Base-by-base conservation (phyloP, 257 asterid species). In the Nicotiana paniculata region DNA sequence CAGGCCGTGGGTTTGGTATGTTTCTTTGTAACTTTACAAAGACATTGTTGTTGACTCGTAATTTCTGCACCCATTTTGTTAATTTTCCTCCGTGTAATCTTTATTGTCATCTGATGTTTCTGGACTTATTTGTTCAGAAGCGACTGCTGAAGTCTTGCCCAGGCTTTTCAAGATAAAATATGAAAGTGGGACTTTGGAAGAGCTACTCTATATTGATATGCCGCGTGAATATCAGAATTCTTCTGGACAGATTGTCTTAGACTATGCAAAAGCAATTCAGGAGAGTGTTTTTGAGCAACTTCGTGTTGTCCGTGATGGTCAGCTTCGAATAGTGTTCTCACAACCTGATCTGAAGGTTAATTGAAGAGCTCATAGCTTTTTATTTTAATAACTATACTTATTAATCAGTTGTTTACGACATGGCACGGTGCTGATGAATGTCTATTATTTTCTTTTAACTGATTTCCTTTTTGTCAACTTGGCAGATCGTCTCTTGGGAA, bases 1-100 rank as follows among this genome's bases (percentile, higher is more conserved):
- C 99, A 61, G 98, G 99, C 61, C 99, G 98, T 84, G 99, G 99
- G 87, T 96, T 94, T 85, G 99, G 99, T 96, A 90, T 13, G 91
- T 67, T 84, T 30, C 46, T 79, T 79, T 35, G 37, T 8, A 30
- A n/a, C 28, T 59, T 35, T n/a, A 17, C 30, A 65, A 59, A 37
- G 66, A 6, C 65, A 18, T 59, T 59, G 11, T 78, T 4, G 30
- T 77, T 53, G 39, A 4, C 30, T 57, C 48, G 46, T 32, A 48
- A 26, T 33, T 11, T 46, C 35, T 76, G 80, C 63, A 76, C 43
- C 81, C 35, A 21, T 58, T 65, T 30, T 30, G 43, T 63, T 28
- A 18, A 65, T 48, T 35, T 15, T 26, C 24, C 64, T 35, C 15
- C 5, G 13, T 79, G 64, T 24, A 33, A 53, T 43, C 57, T 58